Base-by-base conservation (phyloP, 1,284 basidiomycete genomes). In the Athelia sp. region DNA sequence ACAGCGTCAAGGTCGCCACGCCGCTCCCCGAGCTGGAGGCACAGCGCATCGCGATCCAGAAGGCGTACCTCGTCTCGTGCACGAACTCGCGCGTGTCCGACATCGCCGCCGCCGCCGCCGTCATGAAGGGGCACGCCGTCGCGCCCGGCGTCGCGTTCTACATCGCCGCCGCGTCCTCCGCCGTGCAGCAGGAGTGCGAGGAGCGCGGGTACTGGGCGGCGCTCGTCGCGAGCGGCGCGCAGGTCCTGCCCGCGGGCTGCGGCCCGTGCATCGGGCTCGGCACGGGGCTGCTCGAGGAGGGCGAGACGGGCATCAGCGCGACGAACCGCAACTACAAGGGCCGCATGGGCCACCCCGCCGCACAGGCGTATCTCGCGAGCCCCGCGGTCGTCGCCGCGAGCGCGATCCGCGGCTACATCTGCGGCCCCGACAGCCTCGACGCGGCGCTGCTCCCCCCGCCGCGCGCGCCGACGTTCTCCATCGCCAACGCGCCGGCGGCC, bases 241-340 rank as follows among this genome's bases (percentile, higher is more conserved):
- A 91, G 67, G 84, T 89, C 1, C 78, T 99, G 0, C 96, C 97
- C 4, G 90, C 96, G 0, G 97, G 96, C 1, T 99, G 97, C 63
- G 97, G 96, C 0, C 96, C 96, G 0, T 99, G 97, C 67, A 99
- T 99, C 55, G 97, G 97, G 19, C 78, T 99, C 4, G 96, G 96
- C 3, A 87, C 86, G 1, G 97, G 97, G 14, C 71, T 99, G 48
- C 73, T 99, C 21, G 86, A 98, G 65, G 95, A 98, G 60, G 96
- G 96, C 3, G 80, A 99, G 69, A 87, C 88, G 2, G 96, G 96
- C 1, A 99, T 99, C 65, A 95, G 91, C 58, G 96, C 97, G 4
- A 99, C 96, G 13, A 99, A 99, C 71, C 78, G 96, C 65, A 99
- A 99, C 65, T 99, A 98, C 74, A 99, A 99, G 74, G 96, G 96